Conservation (phyloP, 768 basidiomycete species). For the Suillus discolor region DNA sequence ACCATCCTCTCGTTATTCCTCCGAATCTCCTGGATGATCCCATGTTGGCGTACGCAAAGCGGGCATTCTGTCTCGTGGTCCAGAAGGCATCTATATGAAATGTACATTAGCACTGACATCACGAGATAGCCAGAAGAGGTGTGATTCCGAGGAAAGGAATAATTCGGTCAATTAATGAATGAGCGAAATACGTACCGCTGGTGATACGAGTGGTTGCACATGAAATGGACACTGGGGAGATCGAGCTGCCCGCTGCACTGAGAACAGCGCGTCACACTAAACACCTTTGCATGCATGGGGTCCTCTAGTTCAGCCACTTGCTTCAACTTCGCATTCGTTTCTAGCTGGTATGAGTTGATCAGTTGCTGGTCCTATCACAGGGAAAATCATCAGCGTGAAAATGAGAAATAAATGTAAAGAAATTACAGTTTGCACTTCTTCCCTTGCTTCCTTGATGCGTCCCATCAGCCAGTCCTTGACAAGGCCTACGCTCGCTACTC, state of each 20-base stretch:
- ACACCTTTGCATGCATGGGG: constrained; percentile 77
- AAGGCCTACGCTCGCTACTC: constrained; percentile 87
- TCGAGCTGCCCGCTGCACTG: constrained; percentile 89
- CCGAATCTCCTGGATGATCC: constrained; percentile 87
- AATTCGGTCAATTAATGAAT: neutral
- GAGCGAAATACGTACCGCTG: constrained; percentile 61
- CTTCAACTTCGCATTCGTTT: constrained; percentile 77
- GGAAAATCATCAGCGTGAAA: neutral
- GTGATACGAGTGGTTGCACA: constrained; percentile 98
- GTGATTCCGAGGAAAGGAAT: constrained; percentile 2
- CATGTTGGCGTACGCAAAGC: constrained; percentile 82
- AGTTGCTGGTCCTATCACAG: constrained; percentile 75
- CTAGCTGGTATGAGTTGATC: constrained; percentile 84
- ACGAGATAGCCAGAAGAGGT: neutral
- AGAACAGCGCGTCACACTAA: constrained; percentile 94
- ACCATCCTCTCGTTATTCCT: constrained; percentile 83
- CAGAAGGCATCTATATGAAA: constrained; percentile 68
- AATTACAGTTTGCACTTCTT: constrained; percentile 81
- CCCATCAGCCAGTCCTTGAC: constrained; percentile 90
- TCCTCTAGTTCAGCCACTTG: constrained; percentile 84
- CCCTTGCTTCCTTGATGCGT: constrained; percentile 71
- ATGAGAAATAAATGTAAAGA: constrained; percentile 5
- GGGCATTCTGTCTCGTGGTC: constrained; percentile 93
- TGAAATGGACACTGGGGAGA: constrained; percentile 92
- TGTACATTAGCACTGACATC: neutral